Percentiles rank a stretch among this genome's conserved stretches.
Conservation (phyloP, 208 protist genomes). For the Strigomonas culicis region DNA sequence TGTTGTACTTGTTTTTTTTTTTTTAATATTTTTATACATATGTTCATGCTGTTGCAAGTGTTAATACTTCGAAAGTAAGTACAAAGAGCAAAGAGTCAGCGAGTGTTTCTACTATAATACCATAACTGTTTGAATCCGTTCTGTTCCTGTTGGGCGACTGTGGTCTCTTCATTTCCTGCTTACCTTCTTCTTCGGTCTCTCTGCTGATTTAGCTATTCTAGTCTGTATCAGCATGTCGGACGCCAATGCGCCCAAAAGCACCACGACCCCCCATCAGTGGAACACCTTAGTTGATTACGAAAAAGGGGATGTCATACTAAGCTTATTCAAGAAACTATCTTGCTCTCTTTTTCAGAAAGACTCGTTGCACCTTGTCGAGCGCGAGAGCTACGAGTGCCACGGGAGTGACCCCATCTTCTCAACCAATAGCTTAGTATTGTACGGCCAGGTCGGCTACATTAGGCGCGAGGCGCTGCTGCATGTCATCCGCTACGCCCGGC, state of each 20-base stretch:
- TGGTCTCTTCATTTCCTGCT: slow-evolving; percentile 5
- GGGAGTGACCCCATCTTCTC: background rate
- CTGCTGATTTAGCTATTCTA: slow-evolving; percentile 6
- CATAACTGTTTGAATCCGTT: too few relatives aligned
- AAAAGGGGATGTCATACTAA: slow-evolving; percentile 42
- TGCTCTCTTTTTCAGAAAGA: slow-evolving; percentile 47
- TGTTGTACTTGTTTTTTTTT: background rate
- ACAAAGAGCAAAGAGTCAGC: background rate
- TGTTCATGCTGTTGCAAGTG: background rate
- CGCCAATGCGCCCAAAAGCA: background rate
- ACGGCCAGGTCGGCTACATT: slow-evolving; percentile 55
- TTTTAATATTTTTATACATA: background rate
- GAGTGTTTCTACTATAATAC: too few relatives aligned
- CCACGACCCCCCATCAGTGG: slow-evolving; percentile 36
- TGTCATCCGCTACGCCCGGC: slow-evolving; percentile 63
- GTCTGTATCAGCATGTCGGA: slow-evolving; percentile 6
- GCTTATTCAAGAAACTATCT: slow-evolving; percentile 40
- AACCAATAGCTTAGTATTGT: slow-evolving; percentile 38
- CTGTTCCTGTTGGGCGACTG: too few relatives aligned
- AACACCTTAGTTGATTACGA: slow-evolving; percentile 68
- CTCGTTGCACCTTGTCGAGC: slow-evolving; percentile 38
- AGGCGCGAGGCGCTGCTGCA: slow-evolving; percentile 60
- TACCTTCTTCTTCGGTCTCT: background rate
- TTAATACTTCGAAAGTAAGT: background rate
- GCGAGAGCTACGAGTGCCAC: slow-evolving; percentile 30